Base-by-base conservation (phyloP, 805 yeast species). In the Suhomyces sp. region DNA sequence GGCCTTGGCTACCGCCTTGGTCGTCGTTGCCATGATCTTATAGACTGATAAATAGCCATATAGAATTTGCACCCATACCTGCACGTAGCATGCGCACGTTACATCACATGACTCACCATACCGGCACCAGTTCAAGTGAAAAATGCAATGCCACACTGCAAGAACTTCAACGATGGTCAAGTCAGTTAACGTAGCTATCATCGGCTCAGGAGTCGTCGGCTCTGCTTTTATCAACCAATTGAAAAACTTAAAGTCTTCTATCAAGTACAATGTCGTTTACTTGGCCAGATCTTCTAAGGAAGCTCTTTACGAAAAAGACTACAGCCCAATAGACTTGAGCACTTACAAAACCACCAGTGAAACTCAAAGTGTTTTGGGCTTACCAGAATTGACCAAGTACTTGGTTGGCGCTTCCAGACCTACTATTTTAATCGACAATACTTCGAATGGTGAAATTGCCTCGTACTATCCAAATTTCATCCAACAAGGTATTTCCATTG, bases 121-220 rank as follows among this genome's bases (percentile, higher is more conserved):
- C 53, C 53, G 53, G 49, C 33, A 5, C 29, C 41, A 24, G 42
- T 46, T 38, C 12, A 10, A 44, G 29, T 31, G 27, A 29, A 9
- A 36, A 24, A n/a, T 12, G 27, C 50, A 47, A 22, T 12, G 35
- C 17, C 38, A 17, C 35, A 19, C 8, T 41, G 5, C 35, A 38
- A 6, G 6, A 45, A 8, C 24, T 6, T 5, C 22, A 38, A 38
- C 42, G 36, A 68, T 65, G 69, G 46, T 55, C 47, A 71, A 61
- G 63, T 71, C 78, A 42, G 78, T 76, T 40, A 73, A 76, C 58
- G 71, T 76, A 42, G 80, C 80, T 44, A 74, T 76, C 49, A 73
- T 71, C 55, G 90, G 91, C 51, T 86, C 97, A 51, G 99, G 99
- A 64, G 94, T 93, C 49, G 98, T 94, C 56, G 99, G 99, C 55